Percentiles rank a stretch among this genome's conserved stretches.
Conservation (phyloP, 805 yeast genomes). For the Candida multigemmis region DNA sequence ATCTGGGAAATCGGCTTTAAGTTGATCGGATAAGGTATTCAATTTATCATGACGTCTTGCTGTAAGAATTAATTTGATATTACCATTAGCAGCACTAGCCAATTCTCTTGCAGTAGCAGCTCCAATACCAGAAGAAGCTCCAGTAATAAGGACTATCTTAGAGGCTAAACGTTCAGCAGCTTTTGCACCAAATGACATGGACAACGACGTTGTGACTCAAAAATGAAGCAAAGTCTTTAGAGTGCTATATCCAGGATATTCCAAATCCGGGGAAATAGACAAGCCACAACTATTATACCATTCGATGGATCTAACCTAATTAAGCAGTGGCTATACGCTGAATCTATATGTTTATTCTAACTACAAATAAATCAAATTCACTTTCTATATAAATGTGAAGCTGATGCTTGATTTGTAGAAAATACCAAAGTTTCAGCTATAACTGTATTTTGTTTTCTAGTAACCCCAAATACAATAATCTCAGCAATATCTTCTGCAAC, state of each 20-base stretch:
- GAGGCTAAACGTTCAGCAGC: constrained; percentile 31
- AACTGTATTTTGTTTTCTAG: constrained; percentile 65
- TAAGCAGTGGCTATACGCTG: too few species aligned
- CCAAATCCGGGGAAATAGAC: too few species aligned
- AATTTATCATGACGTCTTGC: constrained; percentile 28
- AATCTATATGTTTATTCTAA: too few species aligned
- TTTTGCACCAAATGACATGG: constrained; percentile 27
- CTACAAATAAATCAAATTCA: too few species aligned
- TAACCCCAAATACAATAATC: constrained; percentile 53
- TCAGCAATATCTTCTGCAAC: constrained; percentile 71
- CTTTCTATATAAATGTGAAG: constrained; percentile 45
- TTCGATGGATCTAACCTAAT: too few species aligned
- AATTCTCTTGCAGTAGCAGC: constrained; percentile 31
- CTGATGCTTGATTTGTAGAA: constrained; percentile 79
- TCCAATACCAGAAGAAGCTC: constrained; percentile 37
- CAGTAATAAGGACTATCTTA: constrained; percentile 27
- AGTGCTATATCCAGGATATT: too few species aligned
- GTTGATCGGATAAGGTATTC: constrained; percentile 12
- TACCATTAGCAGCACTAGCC: constrained; percentile 29
- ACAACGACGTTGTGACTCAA: too few species aligned
- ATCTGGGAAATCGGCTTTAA: constrained; percentile 12
- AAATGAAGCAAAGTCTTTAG: too few species aligned
- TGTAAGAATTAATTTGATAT: constrained; percentile 25
- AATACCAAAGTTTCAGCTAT: constrained; percentile 77
- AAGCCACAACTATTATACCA: too few species aligned